These are phyloP conservation scores for Clavispora fructus DNA, from an alignment of 805 yeast genomes.

Conservation along the genomic window DNA sequence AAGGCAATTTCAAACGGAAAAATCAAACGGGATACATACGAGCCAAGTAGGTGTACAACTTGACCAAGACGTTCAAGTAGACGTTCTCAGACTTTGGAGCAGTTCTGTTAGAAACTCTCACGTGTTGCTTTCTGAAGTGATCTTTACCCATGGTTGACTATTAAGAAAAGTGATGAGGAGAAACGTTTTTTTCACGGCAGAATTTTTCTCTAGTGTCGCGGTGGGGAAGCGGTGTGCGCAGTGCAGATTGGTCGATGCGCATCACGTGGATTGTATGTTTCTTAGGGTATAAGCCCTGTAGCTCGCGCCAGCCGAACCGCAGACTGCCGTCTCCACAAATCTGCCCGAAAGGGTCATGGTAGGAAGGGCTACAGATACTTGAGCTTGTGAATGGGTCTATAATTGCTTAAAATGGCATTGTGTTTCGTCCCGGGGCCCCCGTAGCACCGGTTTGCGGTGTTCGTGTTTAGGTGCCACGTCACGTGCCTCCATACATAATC, in stretches of 20 bases:
- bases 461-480: neutral
- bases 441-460: too few species aligned
- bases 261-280: neutral
- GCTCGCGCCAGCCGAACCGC: too few species aligned
- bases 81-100: constrained; percentile 99
- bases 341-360: too few species aligned
- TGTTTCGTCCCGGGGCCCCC: too few species aligned
- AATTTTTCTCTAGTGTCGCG: constrained; percentile 1
- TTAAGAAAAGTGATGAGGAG: constrained; percentile 11
- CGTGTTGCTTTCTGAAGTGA: constrained; percentile 95
- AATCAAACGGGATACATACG: constrained; percentile 60
- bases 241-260: neutral
- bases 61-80: constrained; percentile 96
- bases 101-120: constrained; percentile 91
- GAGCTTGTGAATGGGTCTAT: too few species aligned
- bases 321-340: too few species aligned
- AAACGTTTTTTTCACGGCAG: constrained; percentile 1
- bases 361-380: too few species aligned
- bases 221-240: neutral
- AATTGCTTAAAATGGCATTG: too few species aligned
- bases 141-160: constrained; percentile 80
- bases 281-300: neutral
- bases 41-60: constrained; percentile 98
- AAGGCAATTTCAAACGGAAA: neutral
- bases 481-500: neutral